These are phyloP conservation scores for Conringia planisiliqua DNA, from an alignment of 345 rosid genomes.

Conservation along the genomic window DNA sequence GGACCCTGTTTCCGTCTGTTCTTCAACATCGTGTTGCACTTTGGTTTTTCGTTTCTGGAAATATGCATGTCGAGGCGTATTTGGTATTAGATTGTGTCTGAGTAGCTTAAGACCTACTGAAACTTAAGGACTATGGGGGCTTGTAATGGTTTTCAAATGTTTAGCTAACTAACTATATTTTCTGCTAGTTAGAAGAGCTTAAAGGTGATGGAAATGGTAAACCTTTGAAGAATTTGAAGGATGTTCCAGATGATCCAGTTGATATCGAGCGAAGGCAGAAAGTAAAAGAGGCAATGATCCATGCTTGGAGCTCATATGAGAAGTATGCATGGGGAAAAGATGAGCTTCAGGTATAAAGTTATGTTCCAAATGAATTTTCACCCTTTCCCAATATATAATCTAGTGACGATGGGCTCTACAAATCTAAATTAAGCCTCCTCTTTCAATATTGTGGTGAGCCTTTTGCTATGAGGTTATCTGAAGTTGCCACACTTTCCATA, in stretches of 20 bases:
- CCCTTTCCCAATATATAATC: background rate
- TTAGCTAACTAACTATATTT: conserved; percentile 15
- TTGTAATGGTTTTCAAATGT: background rate
- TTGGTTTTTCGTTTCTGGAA: background rate
- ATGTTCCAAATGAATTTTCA: background rate
- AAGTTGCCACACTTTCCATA: background rate
- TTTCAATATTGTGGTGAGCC: background rate
- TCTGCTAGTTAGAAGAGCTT: conserved; percentile 53
- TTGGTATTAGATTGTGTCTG: background rate
- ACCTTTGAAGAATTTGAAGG: conserved; percentile 23
- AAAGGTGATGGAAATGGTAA: conserved; percentile 31
- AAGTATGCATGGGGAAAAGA: conserved; percentile 98
- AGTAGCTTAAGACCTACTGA: background rate
- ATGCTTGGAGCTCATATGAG: conserved; percentile 96
- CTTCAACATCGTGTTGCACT: background rate
- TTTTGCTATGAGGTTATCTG: background rate
- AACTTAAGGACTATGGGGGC: background rate
- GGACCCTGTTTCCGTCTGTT: background rate
- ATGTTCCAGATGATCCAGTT: conserved; percentile 53
- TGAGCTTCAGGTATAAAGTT: conserved; percentile 76
- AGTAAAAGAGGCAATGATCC: conserved; percentile 95
- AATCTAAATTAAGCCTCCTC: background rate
- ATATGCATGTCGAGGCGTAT: background rate
- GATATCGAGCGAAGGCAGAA: conserved; percentile 70
- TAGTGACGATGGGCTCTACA: background rate